Base-by-base conservation (phyloP, 2,329 filamentous ascomycete species). In the Pseudocercospora vitis region DNA sequence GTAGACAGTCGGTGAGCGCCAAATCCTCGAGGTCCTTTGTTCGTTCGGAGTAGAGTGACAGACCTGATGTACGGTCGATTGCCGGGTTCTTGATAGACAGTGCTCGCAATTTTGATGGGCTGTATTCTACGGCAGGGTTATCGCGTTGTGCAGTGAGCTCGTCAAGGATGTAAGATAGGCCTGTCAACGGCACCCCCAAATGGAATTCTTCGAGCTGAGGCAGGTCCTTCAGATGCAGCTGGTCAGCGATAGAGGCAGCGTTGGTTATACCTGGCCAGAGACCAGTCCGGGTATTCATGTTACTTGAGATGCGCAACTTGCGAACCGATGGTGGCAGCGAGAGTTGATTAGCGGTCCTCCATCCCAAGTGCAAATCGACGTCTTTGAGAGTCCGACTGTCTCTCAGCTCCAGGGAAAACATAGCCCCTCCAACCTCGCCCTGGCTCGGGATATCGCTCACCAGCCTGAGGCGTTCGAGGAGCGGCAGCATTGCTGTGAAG, bases 11-110 rank as follows among this genome's bases (percentile, higher is more conserved):
- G 1, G 37, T 32, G 8, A 60, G 33, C 2, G 45, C 16, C 11
- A 61, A 24, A 7, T 16, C 16, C 23, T 62, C 29, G 8, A 63
- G 45, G 7, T 52, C 29, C 9, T 14, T 29, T 5, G 50, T 48
- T 16, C 44, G 37, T n/a, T 33, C 37, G 37, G 19, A 40, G 16
- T 40, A 37, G n/a, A 45, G 7, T 18, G 42, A 45, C 7, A 28
- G 11, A 1, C 26, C 42, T 18, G 23, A 21, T 12, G 12, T 8
- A 4, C 8, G 21, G 23, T 23, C 26, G 7, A 51, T 14, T 9
- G 21, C 32, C 12, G 42, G 32, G 3, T 29, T 29, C 7, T n/a
- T 29, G 16, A 49, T 16, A 4, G 49, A 49, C 1, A 56, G 39
- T 8, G 37, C 32, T 14, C 40, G 39, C 24, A 56, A 24, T 19